A percentile compares a stretch with the other conserved stretches of the same genome.
Conservation (phyloP, 2,329 filamentous ascomycete species). For the Elsinoe necatrix region DNA sequence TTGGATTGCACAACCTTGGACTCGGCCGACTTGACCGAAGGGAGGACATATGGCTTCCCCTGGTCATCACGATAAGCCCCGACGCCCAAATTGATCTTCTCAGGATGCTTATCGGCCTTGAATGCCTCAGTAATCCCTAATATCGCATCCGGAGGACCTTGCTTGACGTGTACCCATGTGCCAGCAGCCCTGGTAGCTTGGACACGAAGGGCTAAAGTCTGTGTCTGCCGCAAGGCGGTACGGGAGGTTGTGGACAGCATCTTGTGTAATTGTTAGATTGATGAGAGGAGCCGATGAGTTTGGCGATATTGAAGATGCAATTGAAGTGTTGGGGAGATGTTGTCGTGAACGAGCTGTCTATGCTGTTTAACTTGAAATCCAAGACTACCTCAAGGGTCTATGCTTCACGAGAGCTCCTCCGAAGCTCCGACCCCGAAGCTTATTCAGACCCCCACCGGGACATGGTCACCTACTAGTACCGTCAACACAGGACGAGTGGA, state of each 20-base stretch:
- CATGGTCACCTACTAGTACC: not conserved
- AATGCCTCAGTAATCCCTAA: slow-evolving; percentile 94
- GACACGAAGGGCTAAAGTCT: slow-evolving; percentile 18
- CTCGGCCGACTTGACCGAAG: slow-evolving; percentile 84
- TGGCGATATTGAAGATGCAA: not conserved
- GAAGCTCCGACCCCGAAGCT: not conserved
- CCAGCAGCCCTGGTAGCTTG: slow-evolving; percentile 56
- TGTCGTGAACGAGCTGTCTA: not conserved
- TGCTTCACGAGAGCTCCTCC: not conserved
- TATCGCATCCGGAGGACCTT: slow-evolving; percentile 86
- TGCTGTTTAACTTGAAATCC: slow-evolving; percentile 1
- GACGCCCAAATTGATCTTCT: slow-evolving; percentile 96
- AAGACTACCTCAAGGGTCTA: not conserved
- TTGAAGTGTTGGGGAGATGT: not conserved
- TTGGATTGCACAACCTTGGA: slow-evolving; percentile 68
- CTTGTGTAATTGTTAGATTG: slow-evolving; percentile 5
- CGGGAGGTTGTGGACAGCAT: slow-evolving; percentile 31
- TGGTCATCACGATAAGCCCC: slow-evolving; percentile 79
- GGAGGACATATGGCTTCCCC: slow-evolving; percentile 96
- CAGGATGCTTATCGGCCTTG: slow-evolving; percentile 86
- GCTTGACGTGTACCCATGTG: slow-evolving; percentile 82
- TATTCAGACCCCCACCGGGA: not conserved
- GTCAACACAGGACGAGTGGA: not conserved
- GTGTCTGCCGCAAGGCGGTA: slow-evolving; percentile 17
- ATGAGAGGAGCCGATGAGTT: not conserved